Evolutionary conservation across 805 yeast species (phyloP).

Genomic region (Myxozyma monticola): DNA sequence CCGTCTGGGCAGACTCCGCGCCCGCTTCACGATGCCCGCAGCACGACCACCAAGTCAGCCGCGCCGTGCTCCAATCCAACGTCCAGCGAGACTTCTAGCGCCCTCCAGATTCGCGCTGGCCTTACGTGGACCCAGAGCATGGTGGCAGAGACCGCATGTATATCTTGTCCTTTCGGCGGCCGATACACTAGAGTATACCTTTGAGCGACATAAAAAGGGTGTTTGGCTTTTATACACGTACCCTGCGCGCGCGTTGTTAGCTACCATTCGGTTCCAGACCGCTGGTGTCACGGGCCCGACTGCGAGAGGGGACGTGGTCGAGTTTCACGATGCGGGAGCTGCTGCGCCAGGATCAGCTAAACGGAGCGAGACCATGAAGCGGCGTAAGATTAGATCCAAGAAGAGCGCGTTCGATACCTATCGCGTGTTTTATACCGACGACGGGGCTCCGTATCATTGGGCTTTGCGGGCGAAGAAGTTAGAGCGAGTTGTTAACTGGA

Average conservation of each 20-base stretch:
- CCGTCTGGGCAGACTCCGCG: not conserved
- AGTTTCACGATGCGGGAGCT: slow-evolving; percentile 5
- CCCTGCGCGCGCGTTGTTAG: slow-evolving; percentile 22
- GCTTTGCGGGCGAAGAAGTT: slow-evolving; percentile 51
- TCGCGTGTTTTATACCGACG: slow-evolving; percentile 51
- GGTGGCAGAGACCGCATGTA: slow-evolving; percentile 29
- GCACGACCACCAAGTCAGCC: not conserved
- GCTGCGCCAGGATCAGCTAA: not conserved
- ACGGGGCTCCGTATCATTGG: slow-evolving; percentile 61
- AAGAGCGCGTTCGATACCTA: slow-evolving; percentile 40
- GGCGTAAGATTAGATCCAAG: slow-evolving; percentile 21
- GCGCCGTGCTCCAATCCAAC: not conserved
- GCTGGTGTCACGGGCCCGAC: slow-evolving; percentile 17
- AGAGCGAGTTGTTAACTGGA: slow-evolving; percentile 55
- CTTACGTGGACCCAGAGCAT: not conserved
- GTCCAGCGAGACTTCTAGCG: not conserved
- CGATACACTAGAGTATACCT: slow-evolving; percentile 16
- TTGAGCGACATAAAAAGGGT: slow-evolving; percentile 16
- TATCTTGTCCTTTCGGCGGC: slow-evolving; percentile 10
- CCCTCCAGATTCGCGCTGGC: not conserved
- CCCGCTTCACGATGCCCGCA: not conserved
- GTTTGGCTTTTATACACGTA: slow-evolving; percentile 21
- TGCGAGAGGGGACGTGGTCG: slow-evolving; percentile 18
- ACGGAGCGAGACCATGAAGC: not conserved
- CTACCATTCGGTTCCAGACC: slow-evolving; percentile 15